Conservation (phyloP, 1,284 basidiomycete species). For the Ganoderma resinaceum region DNA sequence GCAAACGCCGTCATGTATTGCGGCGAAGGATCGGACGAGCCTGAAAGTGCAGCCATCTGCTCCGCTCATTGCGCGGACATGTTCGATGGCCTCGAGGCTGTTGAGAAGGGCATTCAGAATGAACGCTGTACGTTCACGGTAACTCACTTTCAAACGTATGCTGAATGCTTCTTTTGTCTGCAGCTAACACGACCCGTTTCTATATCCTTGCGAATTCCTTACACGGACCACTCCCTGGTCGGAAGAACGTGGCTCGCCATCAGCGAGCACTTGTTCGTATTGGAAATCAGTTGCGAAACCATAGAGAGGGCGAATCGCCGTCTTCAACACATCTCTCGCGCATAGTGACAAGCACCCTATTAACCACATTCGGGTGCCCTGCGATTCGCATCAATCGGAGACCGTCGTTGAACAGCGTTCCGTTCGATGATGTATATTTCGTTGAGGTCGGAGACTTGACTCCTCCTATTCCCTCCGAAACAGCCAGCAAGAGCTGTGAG, state of each 20-base stretch:
- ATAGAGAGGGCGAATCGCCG: slow-evolving; percentile 19
- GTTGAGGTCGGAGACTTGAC: slow-evolving; percentile 40
- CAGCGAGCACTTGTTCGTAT: slow-evolving; percentile 51
- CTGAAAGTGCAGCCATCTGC: slow-evolving; percentile 73
- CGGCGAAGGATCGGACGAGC: slow-evolving; percentile 42
- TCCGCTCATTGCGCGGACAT: slow-evolving; percentile 66
- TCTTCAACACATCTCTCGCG: slow-evolving; percentile 32
- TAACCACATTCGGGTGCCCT: slow-evolving; percentile 42
- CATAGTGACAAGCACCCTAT: slow-evolving; percentile 38
- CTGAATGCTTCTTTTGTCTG: slow-evolving; percentile 13
- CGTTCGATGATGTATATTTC: slow-evolving; percentile 65
- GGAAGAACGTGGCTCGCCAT: slow-evolving; percentile 27
- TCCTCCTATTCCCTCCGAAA: slow-evolving; percentile 15
- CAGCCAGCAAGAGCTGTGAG: slow-evolving; percentile 17
- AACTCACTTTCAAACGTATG: not conserved
- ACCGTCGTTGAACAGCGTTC: slow-evolving; percentile 53
- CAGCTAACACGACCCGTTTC: slow-evolving; percentile 73
- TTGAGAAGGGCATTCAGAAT: slow-evolving; percentile 69
- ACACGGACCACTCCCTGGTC: slow-evolving; percentile 34
- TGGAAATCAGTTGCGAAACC: slow-evolving; percentile 18
- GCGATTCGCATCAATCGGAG: slow-evolving; percentile 68
- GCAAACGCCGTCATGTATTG: slow-evolving; percentile 56
- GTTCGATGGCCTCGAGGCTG: slow-evolving; percentile 63
- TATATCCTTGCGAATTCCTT: slow-evolving; percentile 54
- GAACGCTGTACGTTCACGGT: slow-evolving; percentile 52